Base-by-base conservation (phyloP, 2,329 filamentous ascomycete genomes). In the Pestalotiopsis fici region DNA sequence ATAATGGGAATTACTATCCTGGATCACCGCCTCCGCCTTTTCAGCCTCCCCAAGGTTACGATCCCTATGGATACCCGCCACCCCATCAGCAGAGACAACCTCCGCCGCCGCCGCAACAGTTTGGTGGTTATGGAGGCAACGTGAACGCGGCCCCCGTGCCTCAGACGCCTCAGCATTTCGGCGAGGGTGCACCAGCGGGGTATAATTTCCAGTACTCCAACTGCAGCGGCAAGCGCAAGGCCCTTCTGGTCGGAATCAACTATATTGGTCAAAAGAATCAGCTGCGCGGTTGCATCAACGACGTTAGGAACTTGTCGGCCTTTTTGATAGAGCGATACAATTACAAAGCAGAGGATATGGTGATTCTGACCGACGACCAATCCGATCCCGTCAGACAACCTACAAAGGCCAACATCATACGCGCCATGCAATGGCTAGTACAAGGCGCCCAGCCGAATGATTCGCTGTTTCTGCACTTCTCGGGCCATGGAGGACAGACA, bases 301-400 rank as follows among this genome's bases (percentile, higher is more conserved):
- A 94, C 77, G 90, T 92, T 35, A 89, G 90, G 81, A 94, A 94
- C 76, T 87, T 94, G 79, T 92, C 90, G 35, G 81, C 82, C 65
- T 94, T 93, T 78, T 81, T 94, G 69, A 88, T 90, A 70, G 85
- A 90, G 77, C 83, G 84, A 67, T 91, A 92, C 74, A 85, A 87
- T 60, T 94, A 94, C 80, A 91, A 89, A 83, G 83, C 90, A 68
- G 91, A 94, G 80, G 91, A 94, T 73, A 94, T 94, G 91, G 90
- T 94, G 56, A 88, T 91, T 66, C 81, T 94, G 78, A 94, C 92
- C 13, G 92, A 94, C 72, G 91, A 94, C 78, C n/a, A 27, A 15
- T 54, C 37, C 43, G 43, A 64, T 21, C 23, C 62, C 18, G 50
- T 55, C 5, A 28, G n/a, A 25, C 50, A 64, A 9, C 62, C 62